phyloP scores from a whole-genome alignment of 192 early-diverging fungal genomes.

The Allomyces macrogynus region DNA sequence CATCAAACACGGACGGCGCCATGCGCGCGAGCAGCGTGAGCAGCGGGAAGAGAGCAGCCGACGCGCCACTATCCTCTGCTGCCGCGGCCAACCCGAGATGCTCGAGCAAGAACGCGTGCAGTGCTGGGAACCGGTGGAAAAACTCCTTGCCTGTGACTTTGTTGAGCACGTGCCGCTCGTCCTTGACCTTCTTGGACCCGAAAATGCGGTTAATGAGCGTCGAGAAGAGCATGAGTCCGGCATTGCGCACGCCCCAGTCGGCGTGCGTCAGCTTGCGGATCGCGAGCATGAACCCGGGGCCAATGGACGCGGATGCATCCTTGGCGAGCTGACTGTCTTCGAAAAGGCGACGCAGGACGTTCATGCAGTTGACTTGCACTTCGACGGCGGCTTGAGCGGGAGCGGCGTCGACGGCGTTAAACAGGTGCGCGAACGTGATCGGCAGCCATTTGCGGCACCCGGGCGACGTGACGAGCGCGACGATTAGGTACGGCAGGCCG shows the following conservation, averaged over 20 bases:
- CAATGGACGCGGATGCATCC: background rate
- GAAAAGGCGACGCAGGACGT: background rate
- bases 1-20: background rate
- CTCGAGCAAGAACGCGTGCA: background rate
- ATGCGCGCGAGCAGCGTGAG: background rate
- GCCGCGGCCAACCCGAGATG: background rate
- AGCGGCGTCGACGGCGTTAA: background rate
- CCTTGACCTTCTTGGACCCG: background rate
- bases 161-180: no score
- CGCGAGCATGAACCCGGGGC: background rate
- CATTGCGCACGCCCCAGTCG: constrained; percentile 1
- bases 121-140: background rate
- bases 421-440: background rate
- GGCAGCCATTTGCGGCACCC: background rate
- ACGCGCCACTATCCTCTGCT: no score
- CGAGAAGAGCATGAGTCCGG: background rate
- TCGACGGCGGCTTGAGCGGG: background rate
- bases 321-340: background rate
- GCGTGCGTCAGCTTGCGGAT: background rate
- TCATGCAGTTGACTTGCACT: background rate
- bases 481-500: background rate
- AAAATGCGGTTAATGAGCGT: background rate
- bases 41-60: background rate
- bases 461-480: background rate
- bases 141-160: no score